Evolutionary conservation across 768 basidiomycete genomes (phyloP), one percentile per base, ranked within the genome.

Genomic region (Sistotremastrum suecicum): DNA sequence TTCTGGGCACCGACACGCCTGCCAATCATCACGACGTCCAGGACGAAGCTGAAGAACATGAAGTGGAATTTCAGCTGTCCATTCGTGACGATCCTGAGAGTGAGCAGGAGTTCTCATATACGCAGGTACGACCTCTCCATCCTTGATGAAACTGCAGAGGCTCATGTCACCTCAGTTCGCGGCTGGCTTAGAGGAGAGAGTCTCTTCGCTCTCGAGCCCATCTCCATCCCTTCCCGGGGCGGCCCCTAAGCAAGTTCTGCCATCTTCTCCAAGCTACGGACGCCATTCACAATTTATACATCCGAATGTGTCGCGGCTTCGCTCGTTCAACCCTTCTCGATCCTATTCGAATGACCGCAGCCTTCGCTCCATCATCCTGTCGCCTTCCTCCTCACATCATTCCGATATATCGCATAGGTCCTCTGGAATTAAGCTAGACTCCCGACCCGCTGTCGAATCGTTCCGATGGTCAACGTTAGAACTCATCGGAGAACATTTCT

Each of bases 401-500:
- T 79, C 78, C 4, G 76, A 80, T 2, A 67, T 87, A 31, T 90
- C 85, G 9, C 74, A 77, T 43, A 63, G 69, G 36, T 81, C 83
- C 0, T 80, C 82, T 33, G 58, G 66, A n/a, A 72, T 75, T 3
- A 75, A 75, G 51, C 56, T 72, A 30, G 63, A 62, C 38, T 56
- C 57, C 34, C 49, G 47, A 35, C 58, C 63, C 34, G 55, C 57
- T 45, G 44, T 48, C 45, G 76, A 83, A 33, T 78, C 80, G 9
- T 84, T 91, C 60, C 72, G 70, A 47, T 92, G 88, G 87, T 76
- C 82, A 1, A 68, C 70, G 33, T 64, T 92, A 42, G 74, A 72
- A 20, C 64, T 64, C 34, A 71, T 84, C 7, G 71, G 70, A 1
- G 65, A 74, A 30, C 71, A 76, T 3, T 57, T 89, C 31, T 82